phyloP scores from a whole-genome alignment of 768 basidiomycete genomes.

The Candolleomyces eurysporus region DNA sequence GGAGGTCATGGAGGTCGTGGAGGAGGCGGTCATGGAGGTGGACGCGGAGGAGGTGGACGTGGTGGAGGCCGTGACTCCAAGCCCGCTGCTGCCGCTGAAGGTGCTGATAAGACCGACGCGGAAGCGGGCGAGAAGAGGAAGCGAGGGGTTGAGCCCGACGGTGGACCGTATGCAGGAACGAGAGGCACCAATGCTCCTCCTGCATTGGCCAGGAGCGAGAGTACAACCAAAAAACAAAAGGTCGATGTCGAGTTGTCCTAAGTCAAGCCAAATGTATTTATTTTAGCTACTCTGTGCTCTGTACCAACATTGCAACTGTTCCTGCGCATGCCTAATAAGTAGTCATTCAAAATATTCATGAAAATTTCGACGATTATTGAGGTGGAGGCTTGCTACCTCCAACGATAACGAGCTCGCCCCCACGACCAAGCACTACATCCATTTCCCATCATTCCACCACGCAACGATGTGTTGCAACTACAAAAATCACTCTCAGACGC shows the following conservation, averaged over 20 bases:
- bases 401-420: background rate
- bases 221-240: constrained; percentile 43
- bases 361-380: too few species aligned
- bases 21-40: constrained; percentile 33
- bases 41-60: too few species aligned
- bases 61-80: constrained; percentile 39
- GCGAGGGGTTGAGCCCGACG: constrained; percentile 74
- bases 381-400: too few species aligned
- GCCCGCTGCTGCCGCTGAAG: constrained; percentile 30
- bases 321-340: too few species aligned
- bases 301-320: too few species aligned
- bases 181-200: constrained; percentile 65
- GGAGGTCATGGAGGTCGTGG: constrained; percentile 44
- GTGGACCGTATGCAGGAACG: constrained; percentile 65
- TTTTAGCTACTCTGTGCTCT: too few species aligned
- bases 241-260: constrained; percentile 23
- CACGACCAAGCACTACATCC: constrained; percentile 42
- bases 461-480: constrained; percentile 42
- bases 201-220: constrained; percentile 27
- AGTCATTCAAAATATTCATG: too few species aligned
- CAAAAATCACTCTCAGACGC: constrained; percentile 57
- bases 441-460: constrained; percentile 39
- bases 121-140: constrained; percentile 71
- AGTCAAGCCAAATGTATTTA: background rate
- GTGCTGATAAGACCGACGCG: constrained; percentile 32